phyloP scores from a whole-genome alignment of 306 rosid genomes.

The Comarum palustre region DNA sequence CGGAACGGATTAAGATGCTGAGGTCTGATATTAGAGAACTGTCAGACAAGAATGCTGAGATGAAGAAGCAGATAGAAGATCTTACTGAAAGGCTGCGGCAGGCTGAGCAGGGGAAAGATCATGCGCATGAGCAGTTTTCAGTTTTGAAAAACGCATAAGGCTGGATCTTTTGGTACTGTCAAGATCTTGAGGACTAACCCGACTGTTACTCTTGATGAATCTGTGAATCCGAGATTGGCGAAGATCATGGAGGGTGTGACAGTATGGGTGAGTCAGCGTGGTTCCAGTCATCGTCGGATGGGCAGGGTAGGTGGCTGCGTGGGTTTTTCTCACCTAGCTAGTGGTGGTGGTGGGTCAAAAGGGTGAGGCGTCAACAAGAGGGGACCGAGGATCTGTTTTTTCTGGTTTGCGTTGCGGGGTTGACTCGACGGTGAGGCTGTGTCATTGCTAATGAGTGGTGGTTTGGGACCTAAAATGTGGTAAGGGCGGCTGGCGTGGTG shows the following conservation, averaged over 20 bases:
- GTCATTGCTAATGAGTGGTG: too few relatives aligned
- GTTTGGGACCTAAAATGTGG: too few relatives aligned
- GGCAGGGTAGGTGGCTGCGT: too few relatives aligned
- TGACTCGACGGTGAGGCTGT: too few relatives aligned
- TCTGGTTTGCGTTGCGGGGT: too few relatives aligned
- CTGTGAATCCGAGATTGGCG: constrained; percentile 74
- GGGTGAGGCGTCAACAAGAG: too few relatives aligned
- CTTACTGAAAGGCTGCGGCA: constrained; percentile 53
- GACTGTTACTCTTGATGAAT: constrained; percentile 59
- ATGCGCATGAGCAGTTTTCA: constrained; percentile 60
- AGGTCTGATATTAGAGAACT: constrained; percentile 47
- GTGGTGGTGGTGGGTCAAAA: too few relatives aligned
- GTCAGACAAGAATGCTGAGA: constrained; percentile 46
- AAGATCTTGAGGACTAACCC: constrained; percentile 83
- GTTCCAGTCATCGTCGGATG: too few relatives aligned
- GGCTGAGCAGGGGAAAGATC: constrained; percentile 64
- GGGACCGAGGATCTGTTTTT: too few relatives aligned
- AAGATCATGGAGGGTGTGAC: constrained; percentile 65
- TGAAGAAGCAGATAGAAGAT: constrained; percentile 47
- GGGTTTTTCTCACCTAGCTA: too few relatives aligned
- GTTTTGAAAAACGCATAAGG: constrained; percentile 63
- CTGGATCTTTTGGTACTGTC: constrained; percentile 78
- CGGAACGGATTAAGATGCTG: constrained; percentile 42
- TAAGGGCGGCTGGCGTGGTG: too few relatives aligned
- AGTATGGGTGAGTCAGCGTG: constrained; percentile 14